A percentile compares a stretch with the other conserved stretches of the same genome.
Conservation (phyloP, 257 asterid species). For the Osmanthus fragrans region DNA sequence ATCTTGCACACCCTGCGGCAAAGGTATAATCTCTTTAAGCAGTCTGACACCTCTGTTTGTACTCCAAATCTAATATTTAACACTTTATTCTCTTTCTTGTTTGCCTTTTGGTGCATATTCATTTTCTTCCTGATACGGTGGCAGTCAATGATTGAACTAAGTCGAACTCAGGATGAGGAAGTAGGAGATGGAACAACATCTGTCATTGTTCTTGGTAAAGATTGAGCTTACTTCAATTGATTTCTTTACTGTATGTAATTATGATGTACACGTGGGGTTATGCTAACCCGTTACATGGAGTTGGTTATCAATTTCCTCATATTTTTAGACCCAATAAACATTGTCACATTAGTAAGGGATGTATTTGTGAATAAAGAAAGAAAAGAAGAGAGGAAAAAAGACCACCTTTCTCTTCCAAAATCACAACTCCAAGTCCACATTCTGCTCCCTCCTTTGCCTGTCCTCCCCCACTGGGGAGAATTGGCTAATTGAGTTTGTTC, state of each 20-base stretch:
- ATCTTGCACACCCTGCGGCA: neutral
- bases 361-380: neutral
- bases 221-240: neutral
- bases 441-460: neutral
- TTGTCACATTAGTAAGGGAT: neutral
- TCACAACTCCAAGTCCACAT: neutral
- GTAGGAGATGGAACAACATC: constrained; percentile 99
- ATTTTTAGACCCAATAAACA: neutral
- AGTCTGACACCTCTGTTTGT: neutral
- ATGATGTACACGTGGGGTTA: neutral
- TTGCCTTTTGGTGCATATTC: constrained; percentile 20
- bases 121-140: constrained; percentile 17
- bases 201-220: constrained; percentile 90
- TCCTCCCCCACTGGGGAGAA: neutral
- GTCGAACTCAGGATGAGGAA: constrained; percentile 99
- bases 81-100: neutral
- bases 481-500: neutral
- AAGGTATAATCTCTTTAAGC: neutral
- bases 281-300: neutral
- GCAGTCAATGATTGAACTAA: constrained; percentile 98
- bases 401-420: neutral
- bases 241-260: constrained; percentile 4
- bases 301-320: neutral
- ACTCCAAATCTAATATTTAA: neutral
- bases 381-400: neutral